Evolutionary conservation across 345 rosid genomes (phyloP).

Genomic region (Laguncularia racemosa): DNA sequence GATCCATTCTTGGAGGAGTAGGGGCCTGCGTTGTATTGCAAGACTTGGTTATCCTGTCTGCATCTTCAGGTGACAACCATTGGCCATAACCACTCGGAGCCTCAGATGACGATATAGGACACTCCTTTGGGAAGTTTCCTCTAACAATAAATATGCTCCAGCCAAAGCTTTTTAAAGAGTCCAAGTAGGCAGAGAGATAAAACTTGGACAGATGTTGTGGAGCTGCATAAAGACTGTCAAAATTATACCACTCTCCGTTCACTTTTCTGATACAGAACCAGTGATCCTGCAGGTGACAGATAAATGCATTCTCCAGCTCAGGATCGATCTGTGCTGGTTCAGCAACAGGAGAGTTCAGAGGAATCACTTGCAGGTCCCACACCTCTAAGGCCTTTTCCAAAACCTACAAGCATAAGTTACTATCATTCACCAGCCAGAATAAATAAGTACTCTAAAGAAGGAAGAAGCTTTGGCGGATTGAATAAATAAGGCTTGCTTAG

Average conservation of each 20-base stretch:
- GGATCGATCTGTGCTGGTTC: constrained; percentile 92
- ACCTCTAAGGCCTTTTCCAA: constrained; percentile 90
- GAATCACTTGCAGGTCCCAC: constrained; percentile 87
- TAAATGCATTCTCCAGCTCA: constrained; percentile 75
- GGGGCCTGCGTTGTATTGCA: constrained; percentile 34
- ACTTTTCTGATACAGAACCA: constrained; percentile 94
- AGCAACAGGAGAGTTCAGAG: constrained; percentile 79
- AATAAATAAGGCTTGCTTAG: too few relatives aligned
- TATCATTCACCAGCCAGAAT: not conserved
- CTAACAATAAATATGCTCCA: constrained; percentile 92
- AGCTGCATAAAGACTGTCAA: constrained; percentile 86
- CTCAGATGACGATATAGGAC: constrained; percentile 62
- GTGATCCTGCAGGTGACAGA: constrained; percentile 93
- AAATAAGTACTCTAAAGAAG: too few relatives aligned
- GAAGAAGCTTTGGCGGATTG: too few relatives aligned
- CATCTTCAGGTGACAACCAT: constrained; percentile 87
- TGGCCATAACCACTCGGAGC: constrained; percentile 76
- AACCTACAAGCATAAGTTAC: constrained; percentile 40
- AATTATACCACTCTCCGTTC: constrained; percentile 89
- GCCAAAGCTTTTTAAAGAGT: constrained; percentile 76
- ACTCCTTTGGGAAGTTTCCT: constrained; percentile 86
- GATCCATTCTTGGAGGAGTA: constrained; percentile 16
- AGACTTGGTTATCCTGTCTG: constrained; percentile 65
- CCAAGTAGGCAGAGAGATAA: constrained; percentile 77
- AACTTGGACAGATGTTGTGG: constrained; percentile 87